Conservation (phyloP, 129 eudicot species). For the Pseudognaphalium luteoalbum region DNA sequence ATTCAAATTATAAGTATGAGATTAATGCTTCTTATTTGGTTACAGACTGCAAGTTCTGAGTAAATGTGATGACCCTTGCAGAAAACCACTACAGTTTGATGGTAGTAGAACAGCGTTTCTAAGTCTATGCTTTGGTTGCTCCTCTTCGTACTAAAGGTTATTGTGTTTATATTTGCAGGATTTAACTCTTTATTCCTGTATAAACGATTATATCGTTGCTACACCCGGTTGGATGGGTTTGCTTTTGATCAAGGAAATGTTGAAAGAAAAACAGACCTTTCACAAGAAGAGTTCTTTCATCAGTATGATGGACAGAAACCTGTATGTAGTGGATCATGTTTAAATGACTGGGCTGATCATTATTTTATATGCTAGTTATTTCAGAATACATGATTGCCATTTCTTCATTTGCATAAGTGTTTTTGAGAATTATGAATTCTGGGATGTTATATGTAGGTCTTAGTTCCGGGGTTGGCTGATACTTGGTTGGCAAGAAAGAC, state of each 20-base stretch:
- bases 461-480: constrained; percentile 81
- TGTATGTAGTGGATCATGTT: constrained; percentile 34
- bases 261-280: constrained; percentile 64
- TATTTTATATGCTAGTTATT: not conserved
- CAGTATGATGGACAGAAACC: constrained; percentile 77
- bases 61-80: constrained; percentile 42
- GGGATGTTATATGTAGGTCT: constrained; percentile 44
- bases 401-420: not conserved
- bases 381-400: not conserved
- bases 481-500: constrained; percentile 76
- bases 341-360: too few species aligned
- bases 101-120: constrained; percentile 43
- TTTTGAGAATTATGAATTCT: not conserved
- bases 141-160: constrained; percentile 17
- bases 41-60: constrained; percentile 54
- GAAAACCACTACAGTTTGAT: constrained; percentile 58
- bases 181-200: constrained; percentile 80
- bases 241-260: constrained; percentile 87
- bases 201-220: constrained; percentile 78
- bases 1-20: not conserved
- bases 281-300: constrained; percentile 54
- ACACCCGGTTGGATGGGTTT: constrained; percentile 77
- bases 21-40: constrained; percentile 14
- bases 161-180: constrained; percentile 46
- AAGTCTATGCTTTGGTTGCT: constrained; percentile 4